These are phyloP conservation scores for Solanum hybrid DNA, from an alignment of 305 asterid species.

Conservation along the genomic window DNA sequence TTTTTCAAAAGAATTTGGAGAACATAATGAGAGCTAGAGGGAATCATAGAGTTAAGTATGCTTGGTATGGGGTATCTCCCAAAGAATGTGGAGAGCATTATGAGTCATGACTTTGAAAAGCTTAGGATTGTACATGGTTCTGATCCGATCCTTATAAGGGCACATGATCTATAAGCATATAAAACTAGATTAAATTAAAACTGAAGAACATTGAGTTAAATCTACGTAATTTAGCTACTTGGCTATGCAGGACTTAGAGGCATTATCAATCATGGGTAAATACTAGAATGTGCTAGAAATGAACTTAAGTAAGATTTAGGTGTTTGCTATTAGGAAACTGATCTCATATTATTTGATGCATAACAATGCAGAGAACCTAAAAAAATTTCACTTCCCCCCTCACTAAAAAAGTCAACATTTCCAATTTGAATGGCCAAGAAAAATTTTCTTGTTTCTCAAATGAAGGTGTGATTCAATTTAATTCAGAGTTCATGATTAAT, in stretches of 20 bases:
- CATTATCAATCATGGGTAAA: background rate
- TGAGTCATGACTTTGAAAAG: conserved; percentile 39
- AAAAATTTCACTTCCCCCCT: background rate
- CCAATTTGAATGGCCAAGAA: background rate
- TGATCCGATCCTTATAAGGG: background rate
- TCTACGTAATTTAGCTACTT: background rate
- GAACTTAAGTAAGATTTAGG: background rate
- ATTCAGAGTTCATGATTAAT: background rate
- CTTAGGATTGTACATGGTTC: background rate
- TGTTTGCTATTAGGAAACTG: background rate
- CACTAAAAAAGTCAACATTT: background rate
- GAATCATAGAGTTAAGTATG: conserved; percentile 29
- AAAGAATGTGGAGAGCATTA: conserved; percentile 39
- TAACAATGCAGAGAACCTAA: background rate
- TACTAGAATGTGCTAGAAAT: background rate
- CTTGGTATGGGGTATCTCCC: conserved; percentile 62
- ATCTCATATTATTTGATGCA: too few relatives aligned
- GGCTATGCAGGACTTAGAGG: background rate
- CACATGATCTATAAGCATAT: background rate
- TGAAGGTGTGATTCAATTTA: background rate
- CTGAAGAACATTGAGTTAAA: background rate
- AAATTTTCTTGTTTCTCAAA: background rate
- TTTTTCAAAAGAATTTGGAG: background rate
- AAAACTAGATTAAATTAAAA: background rate
- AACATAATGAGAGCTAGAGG: conserved; percentile 22